These are phyloP conservation scores for Podaxis sp. DNA, from an alignment of 768 basidiomycete genomes.

Conservation along the genomic window DNA sequence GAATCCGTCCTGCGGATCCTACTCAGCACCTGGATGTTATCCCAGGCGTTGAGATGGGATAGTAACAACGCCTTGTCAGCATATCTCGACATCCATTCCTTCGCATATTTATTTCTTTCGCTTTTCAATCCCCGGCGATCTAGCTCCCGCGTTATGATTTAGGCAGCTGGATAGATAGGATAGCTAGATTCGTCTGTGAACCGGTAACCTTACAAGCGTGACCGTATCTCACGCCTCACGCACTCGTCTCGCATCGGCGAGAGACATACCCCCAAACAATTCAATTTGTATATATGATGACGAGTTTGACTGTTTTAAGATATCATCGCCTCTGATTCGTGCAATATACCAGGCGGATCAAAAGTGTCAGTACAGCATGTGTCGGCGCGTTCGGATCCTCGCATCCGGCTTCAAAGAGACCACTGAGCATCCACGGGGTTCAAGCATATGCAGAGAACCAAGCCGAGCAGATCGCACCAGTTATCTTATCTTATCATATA, in stretches of 20 bases:
- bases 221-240: not conserved
- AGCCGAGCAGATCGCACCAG: not conserved
- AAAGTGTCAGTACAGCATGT: not conserved
- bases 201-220: not conserved
- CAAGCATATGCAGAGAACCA: not conserved
- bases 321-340: not conserved
- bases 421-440: not conserved
- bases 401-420: not conserved
- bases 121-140: not conserved
- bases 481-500: constrained; percentile 9
- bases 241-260: not conserved
- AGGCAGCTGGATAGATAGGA: not conserved
- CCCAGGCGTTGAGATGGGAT: not conserved
- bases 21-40: not conserved
- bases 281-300: not conserved
- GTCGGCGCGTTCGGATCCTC: not conserved
- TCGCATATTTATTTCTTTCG: not conserved
- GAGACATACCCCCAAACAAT: constrained; percentile 1
- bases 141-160: not conserved
- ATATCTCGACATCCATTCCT: not conserved
- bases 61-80: not conserved
- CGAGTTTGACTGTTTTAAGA: not conserved
- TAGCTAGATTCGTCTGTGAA: not conserved
- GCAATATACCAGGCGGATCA: not conserved
- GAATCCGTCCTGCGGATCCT: not conserved